Conservation (phyloP, 306 rosid genomes). For the Rosa persica region DNA sequence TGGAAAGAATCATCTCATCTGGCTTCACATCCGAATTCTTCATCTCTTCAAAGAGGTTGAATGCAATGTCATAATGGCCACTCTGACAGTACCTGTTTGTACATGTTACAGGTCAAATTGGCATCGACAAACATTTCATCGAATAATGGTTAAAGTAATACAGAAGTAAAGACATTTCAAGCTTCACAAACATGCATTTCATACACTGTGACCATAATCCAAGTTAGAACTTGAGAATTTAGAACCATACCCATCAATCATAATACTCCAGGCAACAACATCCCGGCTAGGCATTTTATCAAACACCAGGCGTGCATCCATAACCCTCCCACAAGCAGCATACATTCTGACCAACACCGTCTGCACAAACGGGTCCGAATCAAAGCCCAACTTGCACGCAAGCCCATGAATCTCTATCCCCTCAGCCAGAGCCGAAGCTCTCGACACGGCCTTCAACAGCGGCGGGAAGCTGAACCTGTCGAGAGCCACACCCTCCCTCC, state of each 20-base stretch:
- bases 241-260: conserved; percentile 67
- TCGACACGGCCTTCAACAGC: conserved; percentile 58
- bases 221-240: background rate
- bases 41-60: conserved; percentile 72
- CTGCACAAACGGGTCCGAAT: conserved; percentile 68
- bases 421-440: conserved; percentile 37
- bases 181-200: no score
- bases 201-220: no score
- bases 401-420: conserved; percentile 82
- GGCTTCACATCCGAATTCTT: conserved; percentile 46
- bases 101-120: conserved; percentile 9
- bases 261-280: conserved; percentile 74
- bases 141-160: no score
- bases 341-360: conserved; percentile 71
- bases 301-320: conserved; percentile 71
- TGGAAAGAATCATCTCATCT: conserved; percentile 61
- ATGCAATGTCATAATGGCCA: conserved; percentile 57
- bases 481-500: conserved; percentile 41
- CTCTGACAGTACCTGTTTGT: conserved; percentile 60
- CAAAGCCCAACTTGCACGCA: conserved; percentile 58
- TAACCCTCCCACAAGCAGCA: conserved; percentile 50
- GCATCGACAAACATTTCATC: background rate
- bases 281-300: conserved; percentile 78
- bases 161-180: no score
- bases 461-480: conserved; percentile 79